A percentile compares a stretch with the other conserved stretches of the same genome.
Conservation (phyloP, 768 basidiomycete genomes). For the Termitomyces sp. region DNA sequence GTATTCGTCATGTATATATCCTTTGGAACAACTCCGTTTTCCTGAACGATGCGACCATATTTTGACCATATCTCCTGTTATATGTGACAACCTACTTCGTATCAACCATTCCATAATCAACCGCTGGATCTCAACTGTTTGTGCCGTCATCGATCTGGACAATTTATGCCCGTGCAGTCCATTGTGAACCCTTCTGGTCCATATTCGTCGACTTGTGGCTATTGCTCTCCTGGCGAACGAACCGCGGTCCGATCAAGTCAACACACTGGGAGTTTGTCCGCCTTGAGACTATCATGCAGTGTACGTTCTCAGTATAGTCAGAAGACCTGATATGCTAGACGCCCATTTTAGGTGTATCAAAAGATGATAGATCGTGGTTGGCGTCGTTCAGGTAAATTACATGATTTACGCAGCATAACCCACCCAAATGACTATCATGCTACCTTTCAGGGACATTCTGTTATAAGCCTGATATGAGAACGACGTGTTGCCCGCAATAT, state of each 20-base stretch:
- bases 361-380: slow-evolving; percentile 81
- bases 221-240: slow-evolving; percentile 54
- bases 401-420: neutral
- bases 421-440: neutral
- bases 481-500: slow-evolving; percentile 90
- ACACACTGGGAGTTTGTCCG: slow-evolving; percentile 42
- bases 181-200: slow-evolving; percentile 30
- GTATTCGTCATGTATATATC: neutral
- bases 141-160: too few species aligned
- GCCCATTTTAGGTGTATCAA: slow-evolving; percentile 56
- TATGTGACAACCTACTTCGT: neutral
- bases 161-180: slow-evolving; percentile 19
- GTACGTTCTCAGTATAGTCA: slow-evolving; percentile 2
- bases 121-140: neutral
- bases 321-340: neutral
- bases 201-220: slow-evolving; percentile 51
- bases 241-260: slow-evolving; percentile 34
- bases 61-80: neutral
- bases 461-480: slow-evolving; percentile 80
- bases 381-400: slow-evolving; percentile 61
- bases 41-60: neutral
- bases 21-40: neutral
- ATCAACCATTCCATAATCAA: neutral
- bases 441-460: slow-evolving; percentile 50
- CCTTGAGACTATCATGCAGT: slow-evolving; percentile 44